phyloP scores from a whole-genome alignment of 768 basidiomycete species.

The Russula ochroleuca region DNA sequence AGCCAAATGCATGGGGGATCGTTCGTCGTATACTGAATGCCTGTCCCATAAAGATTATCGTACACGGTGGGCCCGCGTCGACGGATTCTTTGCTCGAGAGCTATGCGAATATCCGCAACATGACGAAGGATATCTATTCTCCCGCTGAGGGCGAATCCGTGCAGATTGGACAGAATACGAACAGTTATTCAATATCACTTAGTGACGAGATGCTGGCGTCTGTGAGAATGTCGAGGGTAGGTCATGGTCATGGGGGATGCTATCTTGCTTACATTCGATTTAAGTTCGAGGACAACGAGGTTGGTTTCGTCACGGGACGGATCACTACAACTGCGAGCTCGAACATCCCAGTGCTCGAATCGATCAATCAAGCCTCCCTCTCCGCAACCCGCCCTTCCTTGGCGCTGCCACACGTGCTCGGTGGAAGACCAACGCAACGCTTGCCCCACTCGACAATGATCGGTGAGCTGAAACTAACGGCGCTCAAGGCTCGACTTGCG shows the following conservation, averaged over 20 bases:
- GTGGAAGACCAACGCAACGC: conserved; percentile 58
- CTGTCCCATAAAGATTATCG: conserved; percentile 62
- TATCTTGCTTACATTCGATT: conserved; percentile 9
- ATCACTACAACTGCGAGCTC: conserved; percentile 81
- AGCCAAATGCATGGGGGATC: too few relatives aligned
- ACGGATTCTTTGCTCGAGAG: conserved; percentile 73
- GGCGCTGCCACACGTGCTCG: conserved; percentile 45
- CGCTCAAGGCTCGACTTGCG: conserved; percentile 75
- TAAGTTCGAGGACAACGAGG: conserved; percentile 97
- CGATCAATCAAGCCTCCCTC: conserved; percentile 36
- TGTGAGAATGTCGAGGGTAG: conserved; percentile 81
- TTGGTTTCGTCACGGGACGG: conserved; percentile 88
- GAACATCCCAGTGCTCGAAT: conserved; percentile 84
- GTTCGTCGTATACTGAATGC: conserved; percentile 11
- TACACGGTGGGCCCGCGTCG: conserved; percentile 67
- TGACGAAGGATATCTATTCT: conserved; percentile 90
- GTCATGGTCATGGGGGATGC: conserved; percentile 31
- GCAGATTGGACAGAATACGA: conserved; percentile 93
- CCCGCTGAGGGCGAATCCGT: conserved; percentile 72
- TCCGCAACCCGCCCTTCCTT: conserved; percentile 22
- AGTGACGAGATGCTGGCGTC: conserved; percentile 81
- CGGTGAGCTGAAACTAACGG: conserved; percentile 90
- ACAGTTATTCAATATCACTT: conserved; percentile 89
- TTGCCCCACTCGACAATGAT: conserved; percentile 94
- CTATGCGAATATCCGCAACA: conserved; percentile 76